Evolutionary conservation across 1,284 basidiomycete genomes (phyloP), one percentile per base, ranked within the genome.

Genomic region (Trametes hirsuta): DNA sequence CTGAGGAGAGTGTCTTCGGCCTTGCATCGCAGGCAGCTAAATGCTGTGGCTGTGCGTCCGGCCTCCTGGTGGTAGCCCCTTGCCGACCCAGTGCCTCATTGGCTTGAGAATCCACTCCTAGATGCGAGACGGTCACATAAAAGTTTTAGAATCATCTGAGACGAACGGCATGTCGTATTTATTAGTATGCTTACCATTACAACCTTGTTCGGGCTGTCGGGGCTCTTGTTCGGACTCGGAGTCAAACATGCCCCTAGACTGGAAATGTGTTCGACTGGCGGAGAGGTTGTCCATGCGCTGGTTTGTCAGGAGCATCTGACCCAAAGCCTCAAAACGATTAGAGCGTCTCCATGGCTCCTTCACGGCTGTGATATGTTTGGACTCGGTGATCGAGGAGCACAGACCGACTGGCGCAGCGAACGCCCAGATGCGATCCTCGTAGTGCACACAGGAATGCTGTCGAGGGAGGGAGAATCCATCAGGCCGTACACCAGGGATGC

Each of bases 261-360:
- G 14, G 22, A 68, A 64, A 41, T 68, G 58, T 0, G 48, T 47
- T 18, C 54, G 61, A 8, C 50, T 8, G 2, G 68, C 65, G 0
- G 42, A 9, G 3, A 45, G 42, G 18, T 45, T 45, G 6, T 45
- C 18, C 10, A 45, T n/a, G 18, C 8, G 21, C 3, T 63, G 51
- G 24, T 68, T 69, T 3, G 48, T 61, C 1, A 50, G 15, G 6
- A 69, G 25, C 54, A 69, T 67, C 24, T 69, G 67, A 10, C 48
- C 56, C 8, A 69, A 39, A 0, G 59, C 55, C 5, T 66, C 35
- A 34, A 59, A 52, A 1, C 55, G 44, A 18, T 55, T 70, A 0
- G 65, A 67, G 5, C 58, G 53, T 5, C 65, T 55, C 66, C 68
- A 70, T 0, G 66, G 69, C 37, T 64, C 45, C 49, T 69, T 69